Evolutionary conservation across 129 eudicot species (phyloP).

Genomic region (Solidago caesia): DNA sequence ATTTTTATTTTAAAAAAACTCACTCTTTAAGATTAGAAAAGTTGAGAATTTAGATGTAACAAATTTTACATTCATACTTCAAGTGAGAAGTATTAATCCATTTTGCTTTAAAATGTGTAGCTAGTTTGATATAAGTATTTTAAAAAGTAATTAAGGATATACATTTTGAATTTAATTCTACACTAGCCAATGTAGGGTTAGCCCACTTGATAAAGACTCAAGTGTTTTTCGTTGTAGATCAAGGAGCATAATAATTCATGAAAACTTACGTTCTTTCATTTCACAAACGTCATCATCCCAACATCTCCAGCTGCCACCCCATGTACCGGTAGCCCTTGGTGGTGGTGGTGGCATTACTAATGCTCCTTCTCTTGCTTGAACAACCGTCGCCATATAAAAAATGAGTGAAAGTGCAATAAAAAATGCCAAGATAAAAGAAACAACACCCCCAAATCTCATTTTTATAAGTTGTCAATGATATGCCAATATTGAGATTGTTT

Average conservation of each 20-base stretch:
- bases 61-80: too few relatives aligned
- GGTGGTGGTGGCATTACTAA: background rate
- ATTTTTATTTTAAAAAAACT: too few relatives aligned
- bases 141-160: too few relatives aligned
- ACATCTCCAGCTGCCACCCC: constrained; percentile 1
- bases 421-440: background rate
- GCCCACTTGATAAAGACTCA: too few relatives aligned
- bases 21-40: too few relatives aligned
- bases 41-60: too few relatives aligned
- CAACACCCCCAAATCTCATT: background rate
- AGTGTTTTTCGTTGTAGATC: too few relatives aligned
- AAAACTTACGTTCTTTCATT: background rate
- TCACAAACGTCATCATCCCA: constrained; percentile 4
- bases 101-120: too few relatives aligned
- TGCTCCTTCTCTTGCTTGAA: constrained; percentile 1
- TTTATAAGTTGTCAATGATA: background rate
- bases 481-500: background rate
- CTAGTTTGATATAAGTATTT: too few relatives aligned
- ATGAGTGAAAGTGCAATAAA: background rate
- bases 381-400: constrained; percentile 3
- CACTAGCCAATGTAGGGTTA: too few relatives aligned
- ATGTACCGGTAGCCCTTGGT: background rate
- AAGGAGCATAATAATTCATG: background rate
- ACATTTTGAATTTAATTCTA: too few relatives aligned
- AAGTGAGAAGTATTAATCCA: too few relatives aligned